Base-by-base conservation (phyloP, 371 early-diverging fungal species). In the Lichtheimia corymbifera region DNA sequence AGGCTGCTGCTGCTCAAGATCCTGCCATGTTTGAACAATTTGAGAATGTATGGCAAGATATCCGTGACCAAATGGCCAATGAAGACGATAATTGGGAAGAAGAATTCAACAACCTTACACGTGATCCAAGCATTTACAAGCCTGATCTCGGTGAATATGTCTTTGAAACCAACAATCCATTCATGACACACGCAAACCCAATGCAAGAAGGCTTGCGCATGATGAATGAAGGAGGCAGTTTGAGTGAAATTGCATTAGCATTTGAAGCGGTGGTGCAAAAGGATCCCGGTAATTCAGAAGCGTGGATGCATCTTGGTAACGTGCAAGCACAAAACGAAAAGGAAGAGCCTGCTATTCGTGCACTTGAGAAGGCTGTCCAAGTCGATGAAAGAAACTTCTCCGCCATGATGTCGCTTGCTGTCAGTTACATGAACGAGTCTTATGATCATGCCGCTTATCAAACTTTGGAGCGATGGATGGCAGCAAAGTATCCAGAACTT, bases 371-470 rank as follows among this genome's bases (percentile, higher is more conserved):
- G 52, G 87, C 91, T 11, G 82, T 91, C 20, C 78, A 82, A 40
- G 67, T 81, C 7, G 84, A 93, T 66, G 83, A 90, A 12, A 68
- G 65, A 14, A 83, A 88, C 51, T 65, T 88, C 55, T 79, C 88
- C 43, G 88, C 88, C 14, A 80, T 88, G 67, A 85, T 93, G 81
- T 93, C 92, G 1, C 77, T 98, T 50, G 91, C 98, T 4, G 97
- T 97, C 20, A 92, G 93, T 7, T 97, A 97, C 72, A 94, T 95
- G 20, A 99, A 99, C 69, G 97, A 99, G 58, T 82, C 82, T 0
- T 82, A 82, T 52, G 82, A 82, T 53, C 82, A 82, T 62, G 82
- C 82, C n/a, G 79, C 82, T 11, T 82, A 82, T 51, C 72, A 72
- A 49, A 78, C 74, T 3, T 60, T 82, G 28, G 75, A 82, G 51